Percentiles rank a stretch among this genome's conserved stretches.
phyloP scores from a whole-genome alignment of 345 rosid species.

The Ricinus communis region DNA sequence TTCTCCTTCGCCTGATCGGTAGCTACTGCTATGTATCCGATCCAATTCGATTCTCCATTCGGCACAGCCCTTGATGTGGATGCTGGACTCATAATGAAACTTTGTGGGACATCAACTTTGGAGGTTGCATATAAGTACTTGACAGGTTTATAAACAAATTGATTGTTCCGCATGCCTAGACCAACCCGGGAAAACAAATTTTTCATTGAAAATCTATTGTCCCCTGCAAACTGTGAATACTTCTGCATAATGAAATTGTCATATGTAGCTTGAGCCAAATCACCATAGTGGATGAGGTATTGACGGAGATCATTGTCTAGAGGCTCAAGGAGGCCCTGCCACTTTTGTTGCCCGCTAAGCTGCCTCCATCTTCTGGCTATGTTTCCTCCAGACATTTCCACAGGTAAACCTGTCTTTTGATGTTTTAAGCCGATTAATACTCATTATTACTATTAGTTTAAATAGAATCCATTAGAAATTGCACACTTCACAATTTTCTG shows the following conservation, averaged over 20 bases:
- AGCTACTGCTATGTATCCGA: slow-evolving; percentile 55
- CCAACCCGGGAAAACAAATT: slow-evolving; percentile 20
- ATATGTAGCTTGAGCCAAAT: slow-evolving; percentile 45
- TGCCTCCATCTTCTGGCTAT: slow-evolving; percentile 33
- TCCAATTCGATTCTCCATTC: slow-evolving; percentile 51
- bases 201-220: slow-evolving; percentile 16
- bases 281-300: slow-evolving; percentile 33
- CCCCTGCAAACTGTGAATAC: slow-evolving; percentile 39
- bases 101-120: slow-evolving; percentile 29
- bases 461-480: too few species aligned
- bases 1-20: slow-evolving; percentile 44
- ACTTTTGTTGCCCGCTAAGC: slow-evolving; percentile 29
- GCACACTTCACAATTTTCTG: too few species aligned
- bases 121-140: slow-evolving; percentile 67
- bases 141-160: slow-evolving; percentile 35
- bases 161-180: slow-evolving; percentile 8
- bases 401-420: not conserved
- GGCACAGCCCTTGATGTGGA: slow-evolving; percentile 36
- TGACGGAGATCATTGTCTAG: slow-evolving; percentile 34
- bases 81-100: slow-evolving; percentile 38
- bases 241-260: slow-evolving; percentile 41
- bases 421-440: not conserved
- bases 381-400: slow-evolving; percentile 5
- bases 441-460: not conserved
- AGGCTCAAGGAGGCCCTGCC: slow-evolving; percentile 31